Evolutionary conservation across 768 basidiomycete genomes (phyloP), one percentile per base, ranked within the genome.

Genomic region (Boletus sp.): DNA sequence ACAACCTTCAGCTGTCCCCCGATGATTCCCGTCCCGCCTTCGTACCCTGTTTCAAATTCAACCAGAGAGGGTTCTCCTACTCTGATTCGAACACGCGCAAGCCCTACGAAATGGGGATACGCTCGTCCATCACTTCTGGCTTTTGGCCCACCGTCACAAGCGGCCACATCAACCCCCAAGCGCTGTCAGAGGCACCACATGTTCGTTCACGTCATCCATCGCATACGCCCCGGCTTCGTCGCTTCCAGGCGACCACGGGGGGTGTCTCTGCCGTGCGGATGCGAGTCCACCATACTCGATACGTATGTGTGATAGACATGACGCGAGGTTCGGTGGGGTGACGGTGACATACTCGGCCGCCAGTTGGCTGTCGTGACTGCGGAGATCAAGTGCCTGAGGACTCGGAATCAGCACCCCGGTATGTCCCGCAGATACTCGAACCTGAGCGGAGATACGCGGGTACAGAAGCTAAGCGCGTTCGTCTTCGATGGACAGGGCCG

Each of bases 131-230:
- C 87, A 87, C 46, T 23, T 23, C 4, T 23, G 23, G 23, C 4
- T 94, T 97, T 80, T 94, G 91, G 88, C 93, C 93, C 37, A 77
- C 79, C 59, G 64, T 72, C 30, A 81, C 79, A 17, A 75, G 77
- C 25, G 95, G 95, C 6, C 79, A 83, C 60, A 64, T 95, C 70
- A 81, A 88, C 46, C 70, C 75, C 58, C 79, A 83, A 72, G 75
- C 51, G 46, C 75, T 7, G 72, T 83, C 51, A 69, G 80, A 32
- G 90, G 88, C 42, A 75, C 80, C 35, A 92, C 29, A 91, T 93
- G 88, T 85, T 96, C 70, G 81, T 95, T 19, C 91, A 96, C 70
- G 96, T 96, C 43, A 97, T 98, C 69, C 96, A 98, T 69, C 97
- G 96, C 70, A 96, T 99, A 92, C 83, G 93, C 9, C 93, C 96